These are phyloP conservation scores for Pestalotiopsis sp. DNA, from an alignment of 2,329 filamentous ascomycete genomes.

Conservation along the genomic window DNA sequence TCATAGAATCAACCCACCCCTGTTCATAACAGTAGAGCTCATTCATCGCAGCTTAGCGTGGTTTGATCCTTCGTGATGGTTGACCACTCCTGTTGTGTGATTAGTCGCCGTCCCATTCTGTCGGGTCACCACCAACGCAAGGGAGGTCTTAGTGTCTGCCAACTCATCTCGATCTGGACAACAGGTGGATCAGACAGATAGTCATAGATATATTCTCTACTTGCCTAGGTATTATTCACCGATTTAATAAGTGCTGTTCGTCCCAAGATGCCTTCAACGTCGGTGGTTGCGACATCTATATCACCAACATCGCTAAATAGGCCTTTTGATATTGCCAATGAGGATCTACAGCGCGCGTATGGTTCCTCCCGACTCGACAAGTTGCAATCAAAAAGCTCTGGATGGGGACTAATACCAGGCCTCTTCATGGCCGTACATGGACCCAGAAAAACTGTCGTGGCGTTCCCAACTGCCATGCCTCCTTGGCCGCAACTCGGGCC, in stretches of 20 bases:
- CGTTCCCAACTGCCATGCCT: background rate
- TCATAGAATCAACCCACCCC: background rate
- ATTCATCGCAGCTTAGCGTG: background rate
- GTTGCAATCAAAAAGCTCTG: too few relatives aligned
- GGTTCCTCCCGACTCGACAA: too few relatives aligned
- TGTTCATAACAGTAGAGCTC: background rate
- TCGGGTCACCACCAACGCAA: background rate
- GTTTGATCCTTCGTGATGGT: background rate
- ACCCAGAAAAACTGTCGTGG: background rate
- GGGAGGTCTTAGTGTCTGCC: background rate
- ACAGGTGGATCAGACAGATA: background rate
- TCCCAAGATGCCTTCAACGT: too few relatives aligned
- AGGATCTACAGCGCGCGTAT: too few relatives aligned
- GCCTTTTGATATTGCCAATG: too few relatives aligned
- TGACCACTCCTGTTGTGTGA: slow-evolving; percentile 4
- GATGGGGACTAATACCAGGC: background rate
- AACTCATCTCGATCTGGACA: background rate
- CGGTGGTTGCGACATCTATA: too few relatives aligned
- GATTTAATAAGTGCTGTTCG: too few relatives aligned
- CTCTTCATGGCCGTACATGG: background rate
- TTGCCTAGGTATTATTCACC: background rate
- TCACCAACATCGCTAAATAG: too few relatives aligned
- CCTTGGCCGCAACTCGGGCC: background rate
- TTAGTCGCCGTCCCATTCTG: slow-evolving; percentile 12
- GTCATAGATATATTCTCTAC: background rate